Evolutionary conservation across 345 rosid genomes (phyloP).

Genomic region (Physaria fendleri): DNA sequence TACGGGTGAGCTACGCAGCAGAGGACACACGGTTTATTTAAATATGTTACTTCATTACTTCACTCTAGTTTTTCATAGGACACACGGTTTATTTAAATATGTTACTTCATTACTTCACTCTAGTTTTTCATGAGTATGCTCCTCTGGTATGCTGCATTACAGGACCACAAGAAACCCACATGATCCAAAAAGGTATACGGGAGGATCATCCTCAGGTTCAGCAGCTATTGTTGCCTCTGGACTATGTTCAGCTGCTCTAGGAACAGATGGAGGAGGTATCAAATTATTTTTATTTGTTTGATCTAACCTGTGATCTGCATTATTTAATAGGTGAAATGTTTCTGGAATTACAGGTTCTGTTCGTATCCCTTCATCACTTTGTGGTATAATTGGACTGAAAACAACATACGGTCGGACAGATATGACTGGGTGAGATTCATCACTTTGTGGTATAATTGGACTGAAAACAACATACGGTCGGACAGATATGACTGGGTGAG

Average conservation of each 20-base stretch:
- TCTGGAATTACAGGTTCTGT: conserved; percentile 58
- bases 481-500: conserved; percentile 69
- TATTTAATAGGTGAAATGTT: conserved; percentile 15
- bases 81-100: background rate
- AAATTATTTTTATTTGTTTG: conserved; percentile 9
- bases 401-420: conserved; percentile 77
- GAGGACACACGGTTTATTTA: background rate
- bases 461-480: conserved; percentile 82
- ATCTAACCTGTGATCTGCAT: background rate
- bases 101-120: background rate
- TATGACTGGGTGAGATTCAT: conserved; percentile 66
- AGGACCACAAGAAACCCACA: conserved; percentile 93
- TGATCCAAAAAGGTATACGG: conserved; percentile 75
- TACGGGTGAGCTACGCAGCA: conserved; percentile 55
- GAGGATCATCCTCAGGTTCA: conserved; percentile 94
- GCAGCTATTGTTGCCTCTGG: conserved; percentile 92
- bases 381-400: conserved; percentile 83
- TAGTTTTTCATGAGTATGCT: background rate
- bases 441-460: conserved; percentile 84
- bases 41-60: background rate
- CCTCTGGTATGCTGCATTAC: conserved; percentile 19
- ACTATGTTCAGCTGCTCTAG: conserved; percentile 85
- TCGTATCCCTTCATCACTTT: conserved; percentile 76
- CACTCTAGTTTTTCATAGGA: background rate
- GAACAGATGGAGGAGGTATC: conserved; percentile 95